phyloP scores from a whole-genome alignment of 2,329 filamentous ascomycete species.

The Meredithiella fracta region DNA sequence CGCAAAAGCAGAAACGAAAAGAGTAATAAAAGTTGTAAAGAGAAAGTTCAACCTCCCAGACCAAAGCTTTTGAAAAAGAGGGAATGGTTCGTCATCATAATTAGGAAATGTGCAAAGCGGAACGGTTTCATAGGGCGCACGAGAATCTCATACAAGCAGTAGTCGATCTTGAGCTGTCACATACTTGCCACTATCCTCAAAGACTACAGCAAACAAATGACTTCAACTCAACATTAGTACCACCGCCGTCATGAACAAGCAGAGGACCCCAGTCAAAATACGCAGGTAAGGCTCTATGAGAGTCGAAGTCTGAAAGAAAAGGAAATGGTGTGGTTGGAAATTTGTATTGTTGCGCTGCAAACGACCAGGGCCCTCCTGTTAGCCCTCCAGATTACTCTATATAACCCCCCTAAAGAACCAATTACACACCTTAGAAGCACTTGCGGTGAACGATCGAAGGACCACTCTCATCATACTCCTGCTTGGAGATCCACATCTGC shows the following conservation, averaged over 20 bases:
- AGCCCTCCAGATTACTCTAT: conserved; percentile 14
- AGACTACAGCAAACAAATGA: too few species aligned
- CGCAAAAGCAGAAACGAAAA: conserved; percentile 22
- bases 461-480: conserved; percentile 99
- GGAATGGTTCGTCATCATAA: conserved; percentile 7
- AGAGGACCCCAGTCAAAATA: background rate
- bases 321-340: conserved; percentile 18
- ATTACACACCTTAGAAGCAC: conserved; percentile 82
- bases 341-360: conserved; percentile 20
- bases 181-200: background rate
- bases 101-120: background rate
- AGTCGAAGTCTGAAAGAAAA: conserved; percentile 9
- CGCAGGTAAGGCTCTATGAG: background rate
- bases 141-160: background rate
- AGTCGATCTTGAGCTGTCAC: background rate
- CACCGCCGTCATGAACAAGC: background rate
- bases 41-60: conserved; percentile 11
- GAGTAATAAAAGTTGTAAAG: conserved; percentile 15
- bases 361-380: conserved; percentile 16
- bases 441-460: conserved; percentile 99
- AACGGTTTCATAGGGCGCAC: background rate
- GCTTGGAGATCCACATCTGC: conserved; percentile 99
- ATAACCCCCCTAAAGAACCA: conserved; percentile 10
- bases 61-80: conserved; percentile 13
- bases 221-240: too few species aligned